A percentile compares a stretch with the other conserved stretches of the same genome.
These are phyloP conservation scores for Enterocytospora artemiae DNA, from an alignment of 371 early-diverging fungal species.

Conservation along the genomic window DNA sequence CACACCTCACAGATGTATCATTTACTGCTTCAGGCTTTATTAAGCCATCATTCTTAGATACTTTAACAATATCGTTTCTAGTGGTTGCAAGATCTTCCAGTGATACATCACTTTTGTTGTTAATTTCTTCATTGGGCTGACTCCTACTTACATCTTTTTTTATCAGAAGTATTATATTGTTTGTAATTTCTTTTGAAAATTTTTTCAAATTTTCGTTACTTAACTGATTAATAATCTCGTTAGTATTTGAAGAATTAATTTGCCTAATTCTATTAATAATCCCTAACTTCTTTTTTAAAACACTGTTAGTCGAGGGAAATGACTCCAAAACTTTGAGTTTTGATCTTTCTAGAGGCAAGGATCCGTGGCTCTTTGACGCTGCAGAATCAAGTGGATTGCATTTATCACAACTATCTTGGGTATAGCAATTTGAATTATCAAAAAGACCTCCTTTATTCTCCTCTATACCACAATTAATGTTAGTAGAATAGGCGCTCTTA, in stretches of 20 bases:
- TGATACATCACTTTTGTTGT: too few relatives aligned
- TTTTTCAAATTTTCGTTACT: constrained; percentile 33
- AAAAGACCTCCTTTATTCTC: too few relatives aligned
- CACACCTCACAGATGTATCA: too few relatives aligned
- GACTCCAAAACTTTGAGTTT: background rate
- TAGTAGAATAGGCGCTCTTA: too few relatives aligned
- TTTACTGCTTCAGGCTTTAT: too few relatives aligned
- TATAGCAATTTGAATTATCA: too few relatives aligned
- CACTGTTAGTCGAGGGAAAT: constrained; percentile 12
- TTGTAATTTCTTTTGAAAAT: constrained; percentile 31
- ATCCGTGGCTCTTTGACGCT: too few relatives aligned
- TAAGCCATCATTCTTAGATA: too few relatives aligned
- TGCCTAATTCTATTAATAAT: constrained; percentile 35
- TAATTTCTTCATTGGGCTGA: background rate
- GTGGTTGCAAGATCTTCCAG: too few relatives aligned
- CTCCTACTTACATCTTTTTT: background rate
- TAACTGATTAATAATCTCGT: constrained; percentile 11
- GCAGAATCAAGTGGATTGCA: too few relatives aligned
- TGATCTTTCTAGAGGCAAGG: constrained; percentile 22
- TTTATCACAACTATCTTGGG: too few relatives aligned
- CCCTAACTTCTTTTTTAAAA: constrained; percentile 34
- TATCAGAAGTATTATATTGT: constrained; percentile 12
- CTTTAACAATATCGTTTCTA: constrained; percentile 1
- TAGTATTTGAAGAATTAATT: constrained; percentile 6
- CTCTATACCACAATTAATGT: too few relatives aligned